Evolutionary conservation across 2,329 filamentous ascomycete species (phyloP), one percentile per base, ranked within the genome.

Genomic region (Colletotrichum costaricense): DNA sequence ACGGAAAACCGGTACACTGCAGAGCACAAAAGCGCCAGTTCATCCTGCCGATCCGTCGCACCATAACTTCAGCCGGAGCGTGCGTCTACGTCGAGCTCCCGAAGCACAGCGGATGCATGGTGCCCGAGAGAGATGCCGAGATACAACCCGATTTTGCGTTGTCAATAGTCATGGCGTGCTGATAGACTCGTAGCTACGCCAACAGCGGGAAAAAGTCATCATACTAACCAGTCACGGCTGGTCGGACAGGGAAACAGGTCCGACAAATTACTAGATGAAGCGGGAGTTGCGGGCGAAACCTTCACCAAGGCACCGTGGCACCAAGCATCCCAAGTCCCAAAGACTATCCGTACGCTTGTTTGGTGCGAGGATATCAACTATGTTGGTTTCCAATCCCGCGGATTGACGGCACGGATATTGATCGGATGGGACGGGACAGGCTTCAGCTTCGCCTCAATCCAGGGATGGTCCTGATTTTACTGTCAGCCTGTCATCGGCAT

Each of bases 381-480:
- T 19, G 69, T 28, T 49, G 60, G 30, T 28, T 49, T 35, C 9
- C 67, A 22, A 42, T n/a, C 33, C 70, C n/a, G 35, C 65, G 52
- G 54, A 38, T 63, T 63, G 35, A 52, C 58, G 33, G 58, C 42
- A 59, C 49, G 26, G 16, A 26, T 14, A 42, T 54, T 54, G 42
- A 55, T 60, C 33, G 70, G 60, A 70, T 64, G 26, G 67, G 30
- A 38, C 60, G 55, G 42, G 66, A n/a, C 46, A 70, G 66, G 46
- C 68, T 59, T 55, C 58, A 52, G 66, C 66, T 60, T 73, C 67
- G 70, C 70, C 70, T 49, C 67, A 56, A 65, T 60, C 42, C 49
- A 70, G 55, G 55, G 46, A 73, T 65, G 70, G 59, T 64, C 42
- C 60, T 65, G 60, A 62, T 55, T 70, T 64, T 65, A 65, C 42